phyloP scores from a whole-genome alignment of 495 filamentous ascomycete genomes.

The Cercophora scortea region DNA sequence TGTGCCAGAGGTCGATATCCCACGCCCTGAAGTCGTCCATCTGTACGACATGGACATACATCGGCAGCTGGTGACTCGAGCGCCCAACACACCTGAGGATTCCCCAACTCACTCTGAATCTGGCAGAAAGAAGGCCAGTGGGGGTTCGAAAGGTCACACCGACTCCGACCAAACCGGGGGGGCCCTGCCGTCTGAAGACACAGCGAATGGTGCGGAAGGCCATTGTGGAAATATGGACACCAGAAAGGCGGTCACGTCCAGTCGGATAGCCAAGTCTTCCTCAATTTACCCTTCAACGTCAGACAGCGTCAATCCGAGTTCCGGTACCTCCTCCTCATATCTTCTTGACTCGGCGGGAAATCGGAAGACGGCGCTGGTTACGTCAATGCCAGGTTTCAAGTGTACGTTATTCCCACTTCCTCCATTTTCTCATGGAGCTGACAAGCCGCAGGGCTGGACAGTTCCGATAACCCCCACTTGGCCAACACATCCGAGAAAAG shows the following conservation, averaged over 20 bases:
- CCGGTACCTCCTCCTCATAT: slow-evolving; percentile 4
- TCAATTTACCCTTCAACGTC: slow-evolving; percentile 18
- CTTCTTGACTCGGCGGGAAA: background rate
- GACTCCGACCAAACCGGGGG: background rate
- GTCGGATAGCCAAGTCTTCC: slow-evolving; percentile 7
- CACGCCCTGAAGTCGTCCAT: slow-evolving; percentile 17
- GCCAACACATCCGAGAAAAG: slow-evolving; percentile 1
- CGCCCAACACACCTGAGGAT: slow-evolving; percentile 10
- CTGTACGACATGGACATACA: slow-evolving; percentile 23
- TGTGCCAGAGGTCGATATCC: slow-evolving; percentile 9
- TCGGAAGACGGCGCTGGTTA: background rate
- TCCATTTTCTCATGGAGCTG: background rate
- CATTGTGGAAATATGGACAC: background rate
- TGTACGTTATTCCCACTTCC: slow-evolving; percentile 5
- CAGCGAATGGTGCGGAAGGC: background rate
- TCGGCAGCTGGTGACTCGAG: slow-evolving; percentile 12
- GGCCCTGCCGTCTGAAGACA: background rate
- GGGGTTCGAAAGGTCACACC: background rate
- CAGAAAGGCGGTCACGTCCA: background rate
- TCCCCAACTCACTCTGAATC: slow-evolving; percentile 10
- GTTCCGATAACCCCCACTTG: slow-evolving; percentile 2
- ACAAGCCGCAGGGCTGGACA: slow-evolving; percentile 7
- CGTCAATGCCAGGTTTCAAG: slow-evolving; percentile 4
- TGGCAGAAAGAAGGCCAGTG: background rate
- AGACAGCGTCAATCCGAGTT: slow-evolving; percentile 8